Evolutionary conservation across 2,329 filamentous ascomycete genomes (phyloP).

Genomic region (Trichoderma asperellum): DNA sequence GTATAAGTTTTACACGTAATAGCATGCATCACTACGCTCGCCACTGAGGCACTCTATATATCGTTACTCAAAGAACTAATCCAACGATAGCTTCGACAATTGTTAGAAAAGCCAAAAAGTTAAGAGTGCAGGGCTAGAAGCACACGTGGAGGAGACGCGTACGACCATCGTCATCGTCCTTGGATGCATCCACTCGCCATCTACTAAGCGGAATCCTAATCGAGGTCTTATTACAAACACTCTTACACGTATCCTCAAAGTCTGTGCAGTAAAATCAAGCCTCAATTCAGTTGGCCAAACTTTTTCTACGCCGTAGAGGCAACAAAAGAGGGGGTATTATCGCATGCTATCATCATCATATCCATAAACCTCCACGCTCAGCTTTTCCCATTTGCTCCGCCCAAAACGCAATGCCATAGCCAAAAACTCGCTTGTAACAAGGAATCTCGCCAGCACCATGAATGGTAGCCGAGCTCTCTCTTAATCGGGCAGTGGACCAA

Average conservation of each 20-base stretch:
- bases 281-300: neutral
- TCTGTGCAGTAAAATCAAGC: neutral
- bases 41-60: neutral
- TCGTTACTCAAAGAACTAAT: neutral
- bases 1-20: too few species aligned
- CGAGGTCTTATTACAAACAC: neutral
- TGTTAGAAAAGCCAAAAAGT: neutral
- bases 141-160: too few species aligned
- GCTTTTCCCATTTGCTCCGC: neutral
- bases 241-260: neutral
- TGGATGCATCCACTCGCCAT: neutral
- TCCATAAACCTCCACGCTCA: neutral
- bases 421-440: neutral
- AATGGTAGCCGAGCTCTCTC: neutral
- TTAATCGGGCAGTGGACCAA: neutral
- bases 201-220: neutral
- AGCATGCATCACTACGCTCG: neutral
- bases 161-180: neutral
- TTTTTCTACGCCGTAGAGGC: neutral
- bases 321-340: neutral
- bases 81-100: neutral
- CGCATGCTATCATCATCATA: neutral
- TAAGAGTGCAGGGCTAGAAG: neutral
- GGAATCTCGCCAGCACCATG: neutral
- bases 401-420: neutral